A percentile compares a stretch with the other conserved stretches of the same genome.
Evolutionary conservation across 495 filamentous ascomycete genomes (phyloP).

Genomic region (Aspergillus bertholletiae): DNA sequence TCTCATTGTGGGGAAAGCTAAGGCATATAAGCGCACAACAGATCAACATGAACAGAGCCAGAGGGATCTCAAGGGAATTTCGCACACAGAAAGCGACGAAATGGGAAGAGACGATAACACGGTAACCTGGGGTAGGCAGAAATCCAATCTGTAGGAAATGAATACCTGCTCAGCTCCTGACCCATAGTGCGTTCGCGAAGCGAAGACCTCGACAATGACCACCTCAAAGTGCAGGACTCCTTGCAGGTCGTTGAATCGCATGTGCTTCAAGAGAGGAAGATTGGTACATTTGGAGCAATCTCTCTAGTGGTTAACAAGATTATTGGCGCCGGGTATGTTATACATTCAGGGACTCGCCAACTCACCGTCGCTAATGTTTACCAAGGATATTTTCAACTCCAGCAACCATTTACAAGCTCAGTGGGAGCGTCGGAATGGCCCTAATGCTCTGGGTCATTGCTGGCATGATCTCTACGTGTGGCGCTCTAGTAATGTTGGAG

Average conservation of each 20-base stretch:
- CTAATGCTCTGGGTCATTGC: conserved; percentile 61
- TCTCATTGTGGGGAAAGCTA: background rate
- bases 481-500: conserved; percentile 58
- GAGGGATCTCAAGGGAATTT: background rate
- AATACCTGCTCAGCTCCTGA: background rate
- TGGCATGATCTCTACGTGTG: conserved; percentile 52
- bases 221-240: background rate
- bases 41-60: background rate
- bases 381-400: conserved; percentile 73
- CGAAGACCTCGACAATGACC: background rate
- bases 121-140: background rate
- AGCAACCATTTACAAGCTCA: conserved; percentile 53
- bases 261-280: conserved; percentile 23
- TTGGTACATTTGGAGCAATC: conserved; percentile 22
- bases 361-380: too few species aligned
- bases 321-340: conserved; percentile 22
- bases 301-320: conserved; percentile 28
- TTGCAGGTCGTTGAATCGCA: conserved; percentile 14
- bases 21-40: background rate
- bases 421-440: conserved; percentile 61
- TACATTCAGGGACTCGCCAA: background rate
- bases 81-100: background rate
- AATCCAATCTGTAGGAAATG: background rate
- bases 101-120: background rate
- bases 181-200: background rate